Base-by-base conservation (phyloP, 345 rosid species). In the Citrus trifoliata region DNA sequence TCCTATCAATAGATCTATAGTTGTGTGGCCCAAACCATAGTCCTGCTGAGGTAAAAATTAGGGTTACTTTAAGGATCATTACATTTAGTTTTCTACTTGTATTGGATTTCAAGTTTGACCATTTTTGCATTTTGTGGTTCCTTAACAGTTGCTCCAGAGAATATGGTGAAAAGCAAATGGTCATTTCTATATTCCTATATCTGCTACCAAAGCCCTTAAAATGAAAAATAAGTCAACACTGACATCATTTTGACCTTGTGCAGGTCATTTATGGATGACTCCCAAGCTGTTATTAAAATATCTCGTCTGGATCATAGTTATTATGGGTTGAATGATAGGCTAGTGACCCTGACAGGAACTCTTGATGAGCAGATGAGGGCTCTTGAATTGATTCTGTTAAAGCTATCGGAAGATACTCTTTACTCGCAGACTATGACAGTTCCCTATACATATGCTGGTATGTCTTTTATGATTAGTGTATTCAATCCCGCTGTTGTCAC, bases 201-300 rank as follows among this genome's bases (percentile, higher is more conserved):
- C 61, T 40, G 32, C 70, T 46, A 25, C 51, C 30, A 25, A 30
- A 73, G 59, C 28, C 74, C 16, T 28, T 16, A 66, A 46, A 38
- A 78, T 46, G 8, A 13, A 25, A 66, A 63, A 73, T 73, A 37
- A 71, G 4, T 53, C 4, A 7, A 46, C 75, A 76, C 73, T 88
- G 77, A 85, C 67, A 35, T 64, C 25, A 67, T 4, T 74, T 78
- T 85, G n/a, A 80, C 67, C 61, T 71, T 67, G 5, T 83, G 70
- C 88, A 97, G 98, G 91, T 97, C 98, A 73, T 97, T 97, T 81
- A 94, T 94, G 80, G 99, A 97, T 73, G 97, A 88, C 33, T 97
- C 99, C 76, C 94, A 90, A 85, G 98, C 98, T 81, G 88, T 91
- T 83, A 97, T 97, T 78, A 97, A 94, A 88, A 93, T 97, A 82